Base-by-base conservation (phyloP, 2,329 filamentous ascomycete genomes). In the Incumbomyces delicatus region DNA sequence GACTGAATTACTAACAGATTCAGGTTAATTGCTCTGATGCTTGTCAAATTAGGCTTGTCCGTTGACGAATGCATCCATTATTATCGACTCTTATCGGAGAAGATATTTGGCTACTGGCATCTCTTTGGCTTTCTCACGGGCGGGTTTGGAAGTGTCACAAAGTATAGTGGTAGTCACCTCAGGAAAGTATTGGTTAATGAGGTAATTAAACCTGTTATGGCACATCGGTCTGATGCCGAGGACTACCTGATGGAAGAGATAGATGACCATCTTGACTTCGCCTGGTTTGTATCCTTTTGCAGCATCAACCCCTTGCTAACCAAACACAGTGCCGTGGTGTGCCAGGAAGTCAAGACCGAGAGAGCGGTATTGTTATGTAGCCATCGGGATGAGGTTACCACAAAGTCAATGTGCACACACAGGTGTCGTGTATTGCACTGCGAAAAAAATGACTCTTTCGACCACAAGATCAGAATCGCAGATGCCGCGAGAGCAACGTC, bases 11-110 rank as follows among this genome's bases (percentile, higher is more conserved):
- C 35, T 37, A 17, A 37, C 14, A 8, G 8, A 10, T 12, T 8
- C 16, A 37, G 35, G 1, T 50, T 68, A 2, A 64, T 67, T 20
- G 62, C 62, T 0, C 62, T 68, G 16, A 66, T 68, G 62, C 51
- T 68, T 0, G 63, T 62, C 1, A 55, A 64, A 1, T 51, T 68
- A 0, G 53, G 60, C 6, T 66, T 67, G 60, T 54, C 47, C 10
- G 52, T 64, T 1, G 56, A 64, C 2, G 58, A 64, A 36, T 63
- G 60, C 18, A 60, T 67, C 11, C 8, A 52, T 1, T 57, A 57
- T 10, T 68, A 67, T 30, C 48, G 45, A 6, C 39, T 48, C 2
- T 48, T 63, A 17, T 59, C 57, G 40, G 45, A 57, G 16, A 47
- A 51, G 1, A 53, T 63, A 2, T 63, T 64, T 13, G 49, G 57